phyloP scores from a whole-genome alignment of 345 rosid species.

The Euphorbia peplus region DNA sequence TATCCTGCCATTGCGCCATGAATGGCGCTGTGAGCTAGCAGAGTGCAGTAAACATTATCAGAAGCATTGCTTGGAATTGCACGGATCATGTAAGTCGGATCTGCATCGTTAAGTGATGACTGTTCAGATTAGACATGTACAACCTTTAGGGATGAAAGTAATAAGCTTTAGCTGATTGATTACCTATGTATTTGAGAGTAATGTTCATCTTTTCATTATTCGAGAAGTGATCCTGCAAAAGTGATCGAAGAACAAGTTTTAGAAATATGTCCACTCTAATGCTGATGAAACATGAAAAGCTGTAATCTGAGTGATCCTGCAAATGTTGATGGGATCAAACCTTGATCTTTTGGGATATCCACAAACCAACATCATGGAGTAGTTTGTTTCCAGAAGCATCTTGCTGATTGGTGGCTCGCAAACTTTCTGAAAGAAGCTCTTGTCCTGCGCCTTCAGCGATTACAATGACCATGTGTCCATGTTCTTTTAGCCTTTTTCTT shows the following conservation, averaged over 20 bases:
- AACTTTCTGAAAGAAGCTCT: slow-evolving; percentile 43
- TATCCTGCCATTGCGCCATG: slow-evolving; percentile 31
- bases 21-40: slow-evolving; percentile 26
- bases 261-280: background rate
- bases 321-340: slow-evolving; percentile 17
- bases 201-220: slow-evolving; percentile 11
- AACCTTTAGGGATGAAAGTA: background rate
- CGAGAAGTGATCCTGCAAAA: slow-evolving; percentile 26
- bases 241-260: background rate
- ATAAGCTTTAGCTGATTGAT: background rate
- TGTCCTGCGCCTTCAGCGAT: slow-evolving; percentile 74
- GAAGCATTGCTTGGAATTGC: slow-evolving; percentile 27
- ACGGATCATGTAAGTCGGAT: slow-evolving; percentile 27
- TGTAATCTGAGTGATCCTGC: background rate
- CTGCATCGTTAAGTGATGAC: background rate
- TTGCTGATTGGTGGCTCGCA: slow-evolving; percentile 15
- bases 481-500: slow-evolving; percentile 45
- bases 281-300: background rate
- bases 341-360: slow-evolving; percentile 57
- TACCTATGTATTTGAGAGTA: slow-evolving; percentile 27
- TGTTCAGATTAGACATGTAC: background rate
- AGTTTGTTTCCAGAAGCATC: slow-evolving; percentile 65
- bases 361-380: slow-evolving; percentile 53
- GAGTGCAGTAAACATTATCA: slow-evolving; percentile 21
- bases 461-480: slow-evolving; percentile 58